Base-by-base conservation (phyloP, 176 grass and related monocot species). In the Triticum timopheevii region DNA sequence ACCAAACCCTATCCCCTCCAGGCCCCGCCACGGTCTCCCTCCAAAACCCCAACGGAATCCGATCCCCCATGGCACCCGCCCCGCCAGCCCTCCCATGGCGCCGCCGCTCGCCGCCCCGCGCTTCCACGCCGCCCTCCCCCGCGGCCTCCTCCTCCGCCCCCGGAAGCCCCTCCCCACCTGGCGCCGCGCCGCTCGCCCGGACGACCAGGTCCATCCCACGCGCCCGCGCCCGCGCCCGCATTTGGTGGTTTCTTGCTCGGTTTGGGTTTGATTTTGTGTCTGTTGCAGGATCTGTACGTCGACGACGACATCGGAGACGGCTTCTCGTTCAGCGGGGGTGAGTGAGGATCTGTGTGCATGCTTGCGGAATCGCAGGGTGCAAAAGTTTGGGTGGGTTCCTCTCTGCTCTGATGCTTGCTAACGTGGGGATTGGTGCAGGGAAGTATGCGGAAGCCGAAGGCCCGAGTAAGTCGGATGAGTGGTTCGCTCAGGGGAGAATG, bases 271-370 rank as follows among this genome's bases (percentile, higher is more conserved):
- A 44, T 59, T 38, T 25, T 22, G 17, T 42, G 19, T 28, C 35
- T 13, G 52, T 72, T 81, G 38, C 30, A 99, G 94, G 94, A 99
- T 30, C 87, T 91, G 31, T 94, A 96, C 87, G 84, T 92, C 69
- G 90, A 96, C 33, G 90, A 96, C 47, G 92, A 90, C 49, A 83
- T 88, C 58, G 94, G 97, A 67, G 97, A 99, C 79, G 94, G 94
- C 30, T 99, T 99, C 91, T 94, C 90, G 13, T 96, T 99, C 80
- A 93, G 92, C 67, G 94, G 97, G 76, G 97, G 94, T 94, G 66
- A 86, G 27, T 27, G 27, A 27, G 27, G 27, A 27, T 27, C 61
- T 22, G 5, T 52, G 49, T 80, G 49, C 17, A 2, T 17, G 49
- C 15, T 6, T 17, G 15, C 44, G 12, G 45, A 0, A 49, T 49